Evolutionary conservation across 225 moss, liverwort and hornwort genomes (phyloP).

Genomic region (Polytrichum commune): DNA sequence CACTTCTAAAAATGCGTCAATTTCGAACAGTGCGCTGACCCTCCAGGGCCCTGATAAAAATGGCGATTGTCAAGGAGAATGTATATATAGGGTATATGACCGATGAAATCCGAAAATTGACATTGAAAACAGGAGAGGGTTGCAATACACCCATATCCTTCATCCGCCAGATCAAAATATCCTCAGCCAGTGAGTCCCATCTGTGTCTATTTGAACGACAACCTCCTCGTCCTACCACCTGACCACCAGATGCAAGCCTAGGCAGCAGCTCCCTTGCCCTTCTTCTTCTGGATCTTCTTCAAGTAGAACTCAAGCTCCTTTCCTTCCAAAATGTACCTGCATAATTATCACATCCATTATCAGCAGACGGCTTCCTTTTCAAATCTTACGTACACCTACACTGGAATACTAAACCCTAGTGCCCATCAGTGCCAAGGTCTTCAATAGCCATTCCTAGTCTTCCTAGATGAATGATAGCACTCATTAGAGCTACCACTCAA

Average conservation of each 20-base stretch:
- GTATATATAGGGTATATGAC: no score
- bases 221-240: slow-evolving; percentile 20
- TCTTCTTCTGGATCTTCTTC: slow-evolving; percentile 96
- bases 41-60: no score
- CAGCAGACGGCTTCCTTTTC: background rate
- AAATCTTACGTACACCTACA: background rate
- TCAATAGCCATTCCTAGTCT: background rate
- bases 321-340: slow-evolving; percentile 87
- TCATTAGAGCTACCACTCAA: no score
- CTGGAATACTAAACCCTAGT: background rate
- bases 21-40: no score
- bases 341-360: background rate
- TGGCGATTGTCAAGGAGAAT: no score
- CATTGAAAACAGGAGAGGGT: no score
- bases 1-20: accelerated
- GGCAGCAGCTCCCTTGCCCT: slow-evolving; percentile 81
- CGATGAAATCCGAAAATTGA: no score
- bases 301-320: slow-evolving; percentile 91
- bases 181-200: background rate
- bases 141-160: no score
- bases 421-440: no score
- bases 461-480: no score
- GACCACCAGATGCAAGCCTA: slow-evolving; percentile 25
- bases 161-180: background rate
- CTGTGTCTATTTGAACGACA: background rate